Conservation (phyloP, 108 stramenopile genomes). For the Schizochytrium sp. region DNA sequence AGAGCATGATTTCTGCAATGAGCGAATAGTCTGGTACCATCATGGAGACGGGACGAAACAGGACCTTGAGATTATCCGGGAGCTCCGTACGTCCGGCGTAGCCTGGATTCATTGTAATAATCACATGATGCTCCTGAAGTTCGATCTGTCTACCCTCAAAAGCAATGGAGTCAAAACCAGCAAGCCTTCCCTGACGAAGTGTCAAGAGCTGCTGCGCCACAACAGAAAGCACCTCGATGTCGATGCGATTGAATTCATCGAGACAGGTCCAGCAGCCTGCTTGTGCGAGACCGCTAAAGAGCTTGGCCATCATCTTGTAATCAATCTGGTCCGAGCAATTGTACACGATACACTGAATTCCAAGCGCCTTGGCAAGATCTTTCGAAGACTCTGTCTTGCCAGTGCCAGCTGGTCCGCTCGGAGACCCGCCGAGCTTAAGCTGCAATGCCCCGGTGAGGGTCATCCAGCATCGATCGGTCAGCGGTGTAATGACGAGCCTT, state of each 20-base stretch:
- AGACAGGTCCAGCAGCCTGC: constrained; percentile 49
- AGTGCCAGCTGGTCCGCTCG: constrained; percentile 50
- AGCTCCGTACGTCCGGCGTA: constrained; percentile 53
- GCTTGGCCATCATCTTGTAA: constrained; percentile 44
- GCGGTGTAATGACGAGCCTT: constrained; percentile 52
- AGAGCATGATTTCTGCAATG: constrained; percentile 48
- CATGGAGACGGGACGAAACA: constrained; percentile 54
- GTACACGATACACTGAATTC: constrained; percentile 51
- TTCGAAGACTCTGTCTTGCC: constrained; percentile 56
- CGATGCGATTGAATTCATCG: constrained; percentile 53
- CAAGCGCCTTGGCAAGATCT: constrained; percentile 52
- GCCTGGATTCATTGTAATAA: constrained; percentile 53
- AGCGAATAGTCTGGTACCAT: constrained; percentile 51
- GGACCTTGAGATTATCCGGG: constrained; percentile 46
- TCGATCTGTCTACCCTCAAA: constrained; percentile 36
- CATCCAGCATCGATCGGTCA: constrained; percentile 60
- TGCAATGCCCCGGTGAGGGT: constrained; percentile 47
- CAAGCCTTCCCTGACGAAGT: constrained; percentile 34
- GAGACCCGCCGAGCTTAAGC: constrained; percentile 44
- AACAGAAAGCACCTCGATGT: constrained; percentile 54
- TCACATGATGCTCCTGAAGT: constrained; percentile 35
- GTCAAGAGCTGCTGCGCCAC: constrained; percentile 45
- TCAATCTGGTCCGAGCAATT: constrained; percentile 58
- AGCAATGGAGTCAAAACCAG: not conserved
- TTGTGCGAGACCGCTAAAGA: constrained; percentile 50